A percentile compares a stretch with the other conserved stretches of the same genome.
Evolutionary conservation across 768 basidiomycete genomes (phyloP).

Genomic region (Lentinula boryana): DNA sequence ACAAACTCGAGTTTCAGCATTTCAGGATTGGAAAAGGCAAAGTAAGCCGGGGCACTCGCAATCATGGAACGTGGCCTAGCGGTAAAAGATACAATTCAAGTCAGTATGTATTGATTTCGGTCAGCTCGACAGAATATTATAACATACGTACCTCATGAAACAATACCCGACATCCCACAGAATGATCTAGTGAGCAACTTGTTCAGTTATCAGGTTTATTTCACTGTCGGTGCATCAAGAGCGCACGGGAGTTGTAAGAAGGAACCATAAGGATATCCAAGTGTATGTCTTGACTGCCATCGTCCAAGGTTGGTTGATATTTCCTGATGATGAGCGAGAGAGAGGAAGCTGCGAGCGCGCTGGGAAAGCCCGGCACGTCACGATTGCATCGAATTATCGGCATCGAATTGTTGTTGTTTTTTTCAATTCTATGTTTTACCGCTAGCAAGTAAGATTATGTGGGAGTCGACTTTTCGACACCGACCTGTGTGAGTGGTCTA

Average conservation of each 20-base stretch:
- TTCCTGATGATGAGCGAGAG: too few relatives aligned
- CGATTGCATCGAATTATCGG: too few relatives aligned
- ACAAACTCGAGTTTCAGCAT: background rate
- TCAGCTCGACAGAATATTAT: background rate
- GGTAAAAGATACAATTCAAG: too few relatives aligned
- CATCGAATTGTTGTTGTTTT: too few relatives aligned
- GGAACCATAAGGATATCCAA: constrained; percentile 67
- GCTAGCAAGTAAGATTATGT: too few relatives aligned
- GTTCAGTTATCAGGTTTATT: background rate
- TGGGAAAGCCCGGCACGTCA: too few relatives aligned
- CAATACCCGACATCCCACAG: constrained; percentile 79
- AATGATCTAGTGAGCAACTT: constrained; percentile 31
- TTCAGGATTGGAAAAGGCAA: background rate
- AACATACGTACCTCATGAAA: constrained; percentile 57
- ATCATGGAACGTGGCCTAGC: constrained; percentile 4
- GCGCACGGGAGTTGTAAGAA: constrained; percentile 44
- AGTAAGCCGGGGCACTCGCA: background rate
- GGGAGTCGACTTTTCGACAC: too few relatives aligned
- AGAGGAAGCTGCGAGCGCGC: too few relatives aligned
- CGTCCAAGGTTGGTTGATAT: too few relatives aligned
- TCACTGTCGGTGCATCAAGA: too few relatives aligned
- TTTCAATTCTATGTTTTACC: too few relatives aligned
- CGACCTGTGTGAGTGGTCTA: too few relatives aligned
- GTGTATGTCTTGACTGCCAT: constrained; percentile 49
- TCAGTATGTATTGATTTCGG: background rate